These are phyloP conservation scores for Hordeum vulgare DNA, from an alignment of 176 grass and related monocot species.

Conservation along the genomic window MorexV3_pseudomolecules_assembly NC_058521.1:187268456-187268955, in stretches of 20 bases:
- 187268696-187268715: neutral
- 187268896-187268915: too few species aligned
- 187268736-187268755: too few species aligned
- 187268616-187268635: conserved; percentile 64
- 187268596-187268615: conserved; percentile 37
- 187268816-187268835: too few species aligned
- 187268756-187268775: too few species aligned
- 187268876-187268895: too few species aligned
- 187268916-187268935: too few species aligned
- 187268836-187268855: too few species aligned
- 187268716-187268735: neutral
- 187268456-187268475: too few species aligned
- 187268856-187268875: too few species aligned
- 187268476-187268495: neutral
- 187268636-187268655: conserved; percentile 78
- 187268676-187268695: neutral
- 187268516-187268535: neutral
- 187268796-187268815: too few species aligned
- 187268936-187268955: too few species aligned
- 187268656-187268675: conserved; percentile 73
- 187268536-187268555: neutral
- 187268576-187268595: conserved; percentile 92
- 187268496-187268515: neutral
- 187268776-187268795: too few species aligned
- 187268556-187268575: neutral